These are phyloP conservation scores for Pyricularia grisea DNA, from an alignment of 2,329 filamentous ascomycete genomes.

Conservation along the genomic window DNA sequence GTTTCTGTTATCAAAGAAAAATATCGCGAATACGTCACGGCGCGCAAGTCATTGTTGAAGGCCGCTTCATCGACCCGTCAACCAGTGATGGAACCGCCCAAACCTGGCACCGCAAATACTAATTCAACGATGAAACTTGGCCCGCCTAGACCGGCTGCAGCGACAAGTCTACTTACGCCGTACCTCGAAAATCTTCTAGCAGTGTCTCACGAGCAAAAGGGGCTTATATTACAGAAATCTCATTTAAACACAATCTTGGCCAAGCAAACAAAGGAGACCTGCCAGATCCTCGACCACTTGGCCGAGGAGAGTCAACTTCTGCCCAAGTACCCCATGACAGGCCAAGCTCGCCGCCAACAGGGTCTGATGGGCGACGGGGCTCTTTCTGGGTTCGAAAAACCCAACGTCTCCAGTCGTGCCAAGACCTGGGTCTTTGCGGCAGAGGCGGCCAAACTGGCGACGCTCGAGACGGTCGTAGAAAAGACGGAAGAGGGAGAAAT, in stretches of 20 bases:
- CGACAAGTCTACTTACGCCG: slow-evolving; percentile 40
- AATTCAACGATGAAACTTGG: slow-evolving; percentile 3
- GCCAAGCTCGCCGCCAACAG: slow-evolving; percentile 21
- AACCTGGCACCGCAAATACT: slow-evolving; percentile 6
- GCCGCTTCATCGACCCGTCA: slow-evolving; percentile 6
- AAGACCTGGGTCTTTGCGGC: slow-evolving; percentile 52
- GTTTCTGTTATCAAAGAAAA: slow-evolving; percentile 41
- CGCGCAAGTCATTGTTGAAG: slow-evolving; percentile 37
- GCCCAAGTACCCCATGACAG: slow-evolving; percentile 36
- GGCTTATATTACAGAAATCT: slow-evolving; percentile 46
- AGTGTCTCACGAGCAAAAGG: slow-evolving; percentile 47
- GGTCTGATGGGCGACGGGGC: slow-evolving; percentile 33
- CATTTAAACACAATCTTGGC: slow-evolving; percentile 41
- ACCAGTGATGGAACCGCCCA: slow-evolving; percentile 2
- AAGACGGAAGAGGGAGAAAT: slow-evolving; percentile 49
- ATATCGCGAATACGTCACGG: slow-evolving; percentile 42
- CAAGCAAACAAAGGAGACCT: slow-evolving; percentile 40
- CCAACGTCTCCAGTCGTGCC: slow-evolving; percentile 32
- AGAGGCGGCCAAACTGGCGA: slow-evolving; percentile 49
- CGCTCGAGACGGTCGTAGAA: slow-evolving; percentile 48
- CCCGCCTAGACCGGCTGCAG: slow-evolving; percentile 9
- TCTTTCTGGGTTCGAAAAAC: slow-evolving; percentile 22
- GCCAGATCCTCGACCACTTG: slow-evolving; percentile 41
- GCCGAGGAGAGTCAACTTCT: slow-evolving; percentile 55
- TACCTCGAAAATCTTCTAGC: slow-evolving; percentile 45